Percentiles rank a stretch among this genome's conserved stretches.
Conservation (phyloP, 441 rosid species). For the Mallotus repandus region DNA sequence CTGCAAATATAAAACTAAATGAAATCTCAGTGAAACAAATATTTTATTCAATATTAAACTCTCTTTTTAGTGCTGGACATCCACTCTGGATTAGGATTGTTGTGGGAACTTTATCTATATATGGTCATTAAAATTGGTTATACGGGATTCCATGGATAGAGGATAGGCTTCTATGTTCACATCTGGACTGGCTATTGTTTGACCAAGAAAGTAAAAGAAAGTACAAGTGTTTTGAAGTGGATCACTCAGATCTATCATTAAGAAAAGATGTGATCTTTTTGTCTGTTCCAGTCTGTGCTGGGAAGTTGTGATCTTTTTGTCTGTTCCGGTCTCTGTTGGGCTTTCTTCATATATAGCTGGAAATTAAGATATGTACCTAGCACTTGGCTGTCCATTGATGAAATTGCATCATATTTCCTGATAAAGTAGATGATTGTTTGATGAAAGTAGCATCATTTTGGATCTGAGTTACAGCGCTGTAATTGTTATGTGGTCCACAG, state of each 20-base stretch:
- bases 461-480: not conserved
- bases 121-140: not conserved
- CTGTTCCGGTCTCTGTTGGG: not conserved
- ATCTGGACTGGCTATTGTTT: not conserved
- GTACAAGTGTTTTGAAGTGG: not conserved
- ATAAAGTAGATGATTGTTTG: not conserved
- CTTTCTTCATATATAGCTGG: not conserved
- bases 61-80: too few species aligned
- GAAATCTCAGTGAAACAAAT: too few species aligned
- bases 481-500: conserved; percentile 7
- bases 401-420: not conserved
- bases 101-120: not conserved
- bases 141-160: not conserved
- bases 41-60: too few species aligned
- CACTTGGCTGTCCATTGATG: not conserved
- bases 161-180: not conserved
- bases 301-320: too few species aligned
- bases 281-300: not conserved
- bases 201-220: not conserved
- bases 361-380: not conserved
- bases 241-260: too few species aligned
- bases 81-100: not conserved
- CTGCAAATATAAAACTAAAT: too few species aligned
- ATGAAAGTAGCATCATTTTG: not conserved
- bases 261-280: too few species aligned